Conservation (phyloP, 2,329 filamentous ascomycete genomes). For the Fusarium sp. region DNA sequence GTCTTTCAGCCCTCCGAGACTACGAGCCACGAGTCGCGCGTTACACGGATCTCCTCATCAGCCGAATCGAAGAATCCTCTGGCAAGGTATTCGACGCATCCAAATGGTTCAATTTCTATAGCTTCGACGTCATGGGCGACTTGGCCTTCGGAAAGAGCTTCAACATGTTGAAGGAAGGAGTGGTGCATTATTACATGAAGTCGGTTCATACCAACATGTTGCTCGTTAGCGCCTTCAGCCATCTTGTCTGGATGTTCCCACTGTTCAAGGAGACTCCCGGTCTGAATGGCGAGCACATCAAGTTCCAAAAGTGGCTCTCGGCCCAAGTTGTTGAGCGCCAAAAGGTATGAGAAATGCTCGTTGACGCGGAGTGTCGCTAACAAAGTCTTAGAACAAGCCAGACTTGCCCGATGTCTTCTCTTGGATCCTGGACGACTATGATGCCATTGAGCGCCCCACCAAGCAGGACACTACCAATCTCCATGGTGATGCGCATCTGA, state of each 20-base stretch:
- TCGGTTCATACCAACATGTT: conserved; percentile 19
- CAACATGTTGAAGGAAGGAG: conserved; percentile 49
- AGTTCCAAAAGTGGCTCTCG: conserved; percentile 10
- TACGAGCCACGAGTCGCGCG: conserved; percentile 23
- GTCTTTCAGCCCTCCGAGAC: conserved; percentile 19
- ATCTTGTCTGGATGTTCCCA: conserved; percentile 24
- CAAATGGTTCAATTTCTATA: conserved; percentile 55
- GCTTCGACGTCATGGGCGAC: conserved; percentile 59
- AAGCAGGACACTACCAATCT: conserved; percentile 18
- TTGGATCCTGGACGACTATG: conserved; percentile 18
- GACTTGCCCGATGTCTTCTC: conserved; percentile 13
- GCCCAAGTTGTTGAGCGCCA: conserved; percentile 9
- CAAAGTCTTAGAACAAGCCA: conserved; percentile 11
- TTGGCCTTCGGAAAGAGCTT: conserved; percentile 57
- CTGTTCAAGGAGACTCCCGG: conserved; percentile 22
- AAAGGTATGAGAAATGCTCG: neutral
- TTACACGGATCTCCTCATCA: conserved; percentile 23
- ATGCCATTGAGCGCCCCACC: neutral
- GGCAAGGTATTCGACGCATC: conserved; percentile 46
- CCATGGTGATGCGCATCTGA: conserved; percentile 21
- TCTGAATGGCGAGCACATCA: conserved; percentile 15
- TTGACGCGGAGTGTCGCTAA: neutral
- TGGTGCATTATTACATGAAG: conserved; percentile 23
- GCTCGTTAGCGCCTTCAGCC: conserved; percentile 18
- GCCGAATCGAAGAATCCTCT: conserved; percentile 15